Conservation (phyloP, 2,329 filamentous ascomycete species). For the Aspergillus transmontanensis region DNA sequence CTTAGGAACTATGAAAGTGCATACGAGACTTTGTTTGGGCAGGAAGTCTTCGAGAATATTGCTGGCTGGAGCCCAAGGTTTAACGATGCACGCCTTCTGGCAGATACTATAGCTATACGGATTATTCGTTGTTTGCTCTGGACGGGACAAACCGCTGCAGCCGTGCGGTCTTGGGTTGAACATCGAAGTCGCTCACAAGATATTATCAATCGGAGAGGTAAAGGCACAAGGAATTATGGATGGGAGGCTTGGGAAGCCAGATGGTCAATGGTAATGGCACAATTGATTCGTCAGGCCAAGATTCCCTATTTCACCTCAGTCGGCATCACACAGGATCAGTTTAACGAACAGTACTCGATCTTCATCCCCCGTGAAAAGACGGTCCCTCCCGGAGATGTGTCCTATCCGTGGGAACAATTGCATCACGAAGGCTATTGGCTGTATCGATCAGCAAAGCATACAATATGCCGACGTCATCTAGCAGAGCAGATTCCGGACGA, state of each 20-base stretch:
- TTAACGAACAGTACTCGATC: constrained; percentile 34
- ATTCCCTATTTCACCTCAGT: constrained; percentile 48
- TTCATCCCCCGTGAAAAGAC: constrained; percentile 56
- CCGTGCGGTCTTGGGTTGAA: constrained; percentile 76
- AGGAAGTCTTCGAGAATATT: constrained; percentile 84
- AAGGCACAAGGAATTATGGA: constrained; percentile 84
- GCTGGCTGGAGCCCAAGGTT: constrained; percentile 88
- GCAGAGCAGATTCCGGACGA: constrained; percentile 62
- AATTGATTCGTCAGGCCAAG: constrained; percentile 58
- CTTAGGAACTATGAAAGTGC: constrained; percentile 83
- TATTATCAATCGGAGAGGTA: constrained; percentile 79
- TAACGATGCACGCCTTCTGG: constrained; percentile 87
- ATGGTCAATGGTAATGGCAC: constrained; percentile 64
- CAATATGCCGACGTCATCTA: constrained; percentile 51
- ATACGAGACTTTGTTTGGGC: constrained; percentile 78
- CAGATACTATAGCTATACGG: constrained; percentile 79
- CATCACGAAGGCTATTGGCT: constrained; percentile 67
- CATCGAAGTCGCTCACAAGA: constrained; percentile 75
- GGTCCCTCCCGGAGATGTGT: constrained; percentile 49
- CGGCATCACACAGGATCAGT: constrained; percentile 27
- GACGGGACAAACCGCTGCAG: constrained; percentile 75
- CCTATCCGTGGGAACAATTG: constrained; percentile 61
- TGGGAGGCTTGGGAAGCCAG: constrained; percentile 93
- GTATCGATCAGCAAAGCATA: constrained; percentile 55
- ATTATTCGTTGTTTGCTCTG: constrained; percentile 81